phyloP scores from a whole-genome alignment of 352 stramenopile genomes.

The Phytopythium delawarense region DNA sequence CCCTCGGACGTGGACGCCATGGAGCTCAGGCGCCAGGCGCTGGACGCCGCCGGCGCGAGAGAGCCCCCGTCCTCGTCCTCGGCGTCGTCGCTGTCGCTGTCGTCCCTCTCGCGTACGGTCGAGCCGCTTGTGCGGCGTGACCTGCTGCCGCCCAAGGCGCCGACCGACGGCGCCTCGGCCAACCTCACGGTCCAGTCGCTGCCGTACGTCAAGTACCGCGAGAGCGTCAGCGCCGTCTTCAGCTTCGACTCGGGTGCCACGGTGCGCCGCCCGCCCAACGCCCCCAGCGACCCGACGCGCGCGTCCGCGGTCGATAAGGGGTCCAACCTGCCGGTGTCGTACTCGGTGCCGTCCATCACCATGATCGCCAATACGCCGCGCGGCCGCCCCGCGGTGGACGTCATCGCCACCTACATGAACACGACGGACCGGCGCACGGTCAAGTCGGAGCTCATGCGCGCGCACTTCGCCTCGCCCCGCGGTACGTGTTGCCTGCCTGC shows the following conservation, averaged over 20 bases:
- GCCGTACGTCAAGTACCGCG: constrained; percentile 62
- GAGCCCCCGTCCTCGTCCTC: background rate
- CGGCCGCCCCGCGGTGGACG: constrained; percentile 67
- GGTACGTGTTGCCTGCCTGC: constrained; percentile 21
- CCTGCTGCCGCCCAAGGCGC: constrained; percentile 3
- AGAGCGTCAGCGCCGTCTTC: constrained; percentile 51
- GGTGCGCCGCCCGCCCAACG: constrained; percentile 43
- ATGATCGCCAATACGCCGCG: constrained; percentile 62
- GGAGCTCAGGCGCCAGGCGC: constrained; percentile 4
- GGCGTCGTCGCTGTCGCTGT: constrained; percentile 6
- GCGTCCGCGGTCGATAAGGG: constrained; percentile 28
- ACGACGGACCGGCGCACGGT: constrained; percentile 70
- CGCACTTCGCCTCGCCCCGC: constrained; percentile 70
- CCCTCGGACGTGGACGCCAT: constrained; percentile 21
- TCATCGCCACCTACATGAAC: constrained; percentile 90
- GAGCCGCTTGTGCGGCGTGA: constrained; percentile 7
- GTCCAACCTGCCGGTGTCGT: constrained; percentile 53
- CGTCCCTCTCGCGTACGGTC: constrained; percentile 11
- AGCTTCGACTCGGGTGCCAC: constrained; percentile 36
- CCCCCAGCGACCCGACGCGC: constrained; percentile 33
- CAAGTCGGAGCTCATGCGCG: constrained; percentile 75
- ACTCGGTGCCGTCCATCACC: constrained; percentile 61
- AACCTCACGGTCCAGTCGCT: constrained; percentile 55
- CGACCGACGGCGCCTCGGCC: constrained; percentile 1
- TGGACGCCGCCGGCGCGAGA: constrained; percentile 7